Percentiles rank a stretch among this genome's conserved stretches.
Conservation (phyloP, 371 early-diverging fungal genomes). For the Mucor mucedo region DNA sequence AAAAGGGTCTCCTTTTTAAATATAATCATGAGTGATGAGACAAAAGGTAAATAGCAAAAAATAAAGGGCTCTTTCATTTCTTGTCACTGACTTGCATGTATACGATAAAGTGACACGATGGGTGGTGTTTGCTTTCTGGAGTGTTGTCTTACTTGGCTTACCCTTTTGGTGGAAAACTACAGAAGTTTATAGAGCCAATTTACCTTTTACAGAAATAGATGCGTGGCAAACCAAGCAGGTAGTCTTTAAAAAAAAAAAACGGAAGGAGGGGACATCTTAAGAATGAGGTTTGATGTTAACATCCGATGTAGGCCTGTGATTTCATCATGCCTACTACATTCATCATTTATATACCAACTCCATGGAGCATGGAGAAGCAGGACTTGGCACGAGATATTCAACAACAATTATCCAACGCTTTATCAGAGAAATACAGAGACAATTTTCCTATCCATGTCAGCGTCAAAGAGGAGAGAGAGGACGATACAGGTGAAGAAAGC, state of each 20-base stretch:
- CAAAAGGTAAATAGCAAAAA: too few relatives aligned
- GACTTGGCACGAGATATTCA: slow-evolving; percentile 14
- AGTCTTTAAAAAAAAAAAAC: not conserved
- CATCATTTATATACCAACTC: slow-evolving; percentile 20
- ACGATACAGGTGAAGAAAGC: slow-evolving; percentile 5
- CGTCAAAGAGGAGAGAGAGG: not conserved
- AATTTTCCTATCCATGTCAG: slow-evolving; percentile 21
- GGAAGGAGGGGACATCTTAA: too few relatives aligned
- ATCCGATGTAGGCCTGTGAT: slow-evolving; percentile 28
- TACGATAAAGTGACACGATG: slow-evolving; percentile 31
- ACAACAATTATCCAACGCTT: not conserved
- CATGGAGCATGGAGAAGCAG: not conserved
- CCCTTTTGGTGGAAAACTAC: slow-evolving; percentile 96
- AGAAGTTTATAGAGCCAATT: slow-evolving; percentile 84
- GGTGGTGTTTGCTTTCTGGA: slow-evolving; percentile 64
- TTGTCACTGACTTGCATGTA: too few relatives aligned
- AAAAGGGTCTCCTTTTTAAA: too few relatives aligned
- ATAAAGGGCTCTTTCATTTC: too few relatives aligned
- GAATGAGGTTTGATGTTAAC: too few relatives aligned
- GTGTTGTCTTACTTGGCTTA: slow-evolving; percentile 71
- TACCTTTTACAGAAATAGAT: slow-evolving; percentile 76
- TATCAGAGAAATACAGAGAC: slow-evolving; percentile 6
- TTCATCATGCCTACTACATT: slow-evolving; percentile 34
- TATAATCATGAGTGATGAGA: too few relatives aligned
- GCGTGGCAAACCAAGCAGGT: slow-evolving; percentile 64